phyloP scores from a whole-genome alignment of 331 rosid genomes.

The Saraca asoca region DNA sequence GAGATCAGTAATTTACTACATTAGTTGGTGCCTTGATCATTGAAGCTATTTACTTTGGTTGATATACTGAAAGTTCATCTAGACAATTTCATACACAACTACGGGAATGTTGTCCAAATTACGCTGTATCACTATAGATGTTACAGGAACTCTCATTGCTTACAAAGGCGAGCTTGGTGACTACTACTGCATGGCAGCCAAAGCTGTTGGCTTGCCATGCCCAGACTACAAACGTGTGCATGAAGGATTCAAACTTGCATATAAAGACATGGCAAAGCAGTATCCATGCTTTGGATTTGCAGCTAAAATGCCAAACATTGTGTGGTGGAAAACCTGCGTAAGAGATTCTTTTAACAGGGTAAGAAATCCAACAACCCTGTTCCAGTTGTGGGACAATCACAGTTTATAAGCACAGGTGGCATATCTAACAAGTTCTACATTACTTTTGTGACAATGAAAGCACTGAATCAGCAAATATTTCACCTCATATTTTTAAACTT shows the following conservation, averaged over 20 bases:
- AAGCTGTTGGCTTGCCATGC: constrained; percentile 81
- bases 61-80: constrained; percentile 19
- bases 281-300: constrained; percentile 87
- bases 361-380: constrained; percentile 40
- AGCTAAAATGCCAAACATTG: constrained; percentile 83
- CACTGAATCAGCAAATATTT: constrained; percentile 12
- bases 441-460: constrained; percentile 6
- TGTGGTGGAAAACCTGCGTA: constrained; percentile 95
- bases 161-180: constrained; percentile 98
- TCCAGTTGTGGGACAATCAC: neutral
- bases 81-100: constrained; percentile 11
- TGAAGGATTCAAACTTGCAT: constrained; percentile 85
- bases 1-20: constrained; percentile 25
- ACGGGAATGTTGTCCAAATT: constrained; percentile 49
- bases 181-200: constrained; percentile 97
- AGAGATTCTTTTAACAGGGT: constrained; percentile 88
- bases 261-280: constrained; percentile 80
- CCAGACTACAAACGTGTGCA: constrained; percentile 88
- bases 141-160: constrained; percentile 87
- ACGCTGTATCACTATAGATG: constrained; percentile 88
- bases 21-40: constrained; percentile 17
- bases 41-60: neutral
- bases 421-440: constrained; percentile 23
- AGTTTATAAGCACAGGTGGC: neutral
- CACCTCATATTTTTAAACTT: neutral